Base-by-base conservation (phyloP, 164 flowering plant genomes). In the Sextonia rubra region DNA sequence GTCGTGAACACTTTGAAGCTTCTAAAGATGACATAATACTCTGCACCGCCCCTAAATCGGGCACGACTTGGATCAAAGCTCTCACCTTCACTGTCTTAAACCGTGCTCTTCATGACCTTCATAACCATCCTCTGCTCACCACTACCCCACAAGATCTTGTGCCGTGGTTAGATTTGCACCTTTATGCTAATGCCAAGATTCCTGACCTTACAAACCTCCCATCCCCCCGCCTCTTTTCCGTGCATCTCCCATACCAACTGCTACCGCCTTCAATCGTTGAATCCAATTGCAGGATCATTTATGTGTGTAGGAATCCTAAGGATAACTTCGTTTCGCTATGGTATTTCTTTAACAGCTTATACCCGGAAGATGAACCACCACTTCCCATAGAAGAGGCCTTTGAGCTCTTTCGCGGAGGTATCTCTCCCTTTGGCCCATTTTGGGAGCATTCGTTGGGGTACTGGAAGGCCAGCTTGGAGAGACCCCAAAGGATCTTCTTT, bases 271-370 rank as follows among this genome's bases (percentile, higher is more conserved):
- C 70, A 3, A 15, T 68, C 26, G 12, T 32, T 12, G 29, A 47
- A 48, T 68, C 70, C n/a, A 30, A 48, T 2, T 76, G 82, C 67
- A 73, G 73, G 52, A 20, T 86, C 17, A 61, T 73, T 7, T 73
- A 65, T 26, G 7, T 73, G 1, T 52, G 69, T 27, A 29, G 75
- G 64, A 73, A 73, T 30, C 62, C 63, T 1, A 55, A 47, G 12
- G 75, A 73, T 66, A 56, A 47, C 12, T 73, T 73, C n/a, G 48
- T 73, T 23, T 73, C 75, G 17, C 7, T 25, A 8, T 73, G 75
- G 75, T 9, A 64, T n/a, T 73, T 73, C 55, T 11, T 4, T 2
- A 26, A 73, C 63, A 72, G 25, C 37, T 2, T 65, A 17, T 1
- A 15, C 25, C 3, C 27, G 23, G 44, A 44, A 1, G 22, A 20